Percentiles rank a stretch among this genome's conserved stretches.
These are phyloP conservation scores for Voacanga thouarsii DNA, from an alignment of 257 asterid species.

Conservation along the genomic window DNA sequence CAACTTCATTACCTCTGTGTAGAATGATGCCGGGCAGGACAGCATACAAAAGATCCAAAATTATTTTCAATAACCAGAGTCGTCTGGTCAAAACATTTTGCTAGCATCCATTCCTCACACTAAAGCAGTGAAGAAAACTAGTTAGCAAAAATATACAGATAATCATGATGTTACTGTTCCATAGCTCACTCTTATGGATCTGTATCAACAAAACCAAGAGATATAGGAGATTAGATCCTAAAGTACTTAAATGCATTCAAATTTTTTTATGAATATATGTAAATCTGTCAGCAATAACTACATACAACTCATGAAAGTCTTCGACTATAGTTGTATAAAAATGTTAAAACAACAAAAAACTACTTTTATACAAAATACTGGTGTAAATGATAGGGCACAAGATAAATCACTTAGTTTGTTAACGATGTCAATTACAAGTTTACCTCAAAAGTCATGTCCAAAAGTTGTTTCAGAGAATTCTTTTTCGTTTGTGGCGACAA, in stretches of 20 bases:
- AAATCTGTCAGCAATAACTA: slow-evolving; percentile 19
- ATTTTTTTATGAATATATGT: slow-evolving; percentile 23
- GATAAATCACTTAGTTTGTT: slow-evolving; percentile 31
- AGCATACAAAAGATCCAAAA: slow-evolving; percentile 44
- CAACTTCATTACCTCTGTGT: slow-evolving; percentile 44
- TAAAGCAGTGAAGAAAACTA: slow-evolving; percentile 54
- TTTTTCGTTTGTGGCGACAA: slow-evolving; percentile 27
- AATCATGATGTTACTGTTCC: slow-evolving; percentile 34
- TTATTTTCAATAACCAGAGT: slow-evolving; percentile 50
- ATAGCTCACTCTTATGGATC: slow-evolving; percentile 38
- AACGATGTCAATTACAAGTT: slow-evolving; percentile 18
- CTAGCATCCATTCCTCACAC: slow-evolving; percentile 61
- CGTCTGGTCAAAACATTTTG: slow-evolving; percentile 54
- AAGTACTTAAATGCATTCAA: slow-evolving; percentile 29
- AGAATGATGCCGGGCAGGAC: slow-evolving; percentile 39
- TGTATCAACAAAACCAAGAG: slow-evolving; percentile 40
- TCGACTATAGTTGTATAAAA: slow-evolving; percentile 20
- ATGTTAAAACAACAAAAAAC: slow-evolving; percentile 27
- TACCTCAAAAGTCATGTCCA: slow-evolving; percentile 38
- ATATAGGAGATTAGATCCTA: slow-evolving; percentile 29
- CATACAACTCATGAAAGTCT: slow-evolving; percentile 23
- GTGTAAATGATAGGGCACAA: slow-evolving; percentile 29
- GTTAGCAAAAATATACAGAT: slow-evolving; percentile 36
- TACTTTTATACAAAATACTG: slow-evolving; percentile 46
- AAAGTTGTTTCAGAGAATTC: slow-evolving; percentile 36